Base-by-base conservation (phyloP, 768 basidiomycete genomes). In the Calocybe gangraenosa region DNA sequence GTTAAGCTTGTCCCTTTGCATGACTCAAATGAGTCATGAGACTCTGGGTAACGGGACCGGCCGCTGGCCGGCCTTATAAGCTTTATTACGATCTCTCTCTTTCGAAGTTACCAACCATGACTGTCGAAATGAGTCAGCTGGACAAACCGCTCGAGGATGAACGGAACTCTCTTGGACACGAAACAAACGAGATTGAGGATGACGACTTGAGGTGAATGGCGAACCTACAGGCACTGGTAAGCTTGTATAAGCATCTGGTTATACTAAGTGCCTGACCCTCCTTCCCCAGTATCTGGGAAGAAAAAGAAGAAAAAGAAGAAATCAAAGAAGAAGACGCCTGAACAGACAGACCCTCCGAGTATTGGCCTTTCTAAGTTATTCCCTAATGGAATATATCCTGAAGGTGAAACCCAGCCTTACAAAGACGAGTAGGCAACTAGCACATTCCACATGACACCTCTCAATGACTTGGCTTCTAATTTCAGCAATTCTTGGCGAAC, bases 291-390 rank as follows among this genome's bases (percentile, higher is more conserved):
- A 35, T 18, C 34, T 6, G 71, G 59, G 42, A 82, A 82, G 64
- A 87, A 82, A 63, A 93, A 92, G 66, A 95, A 95, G 73, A 97
- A 94, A 62, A 92, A 93, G 68, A 95, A 91, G 66, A 94, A 92
- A 64, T 69, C 87, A 47, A 92, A 92, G 68, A 84, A 86, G 73
- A 93, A 88, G 68, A 86, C 80, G 66, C 49, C 62, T 8, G 78
- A 80, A 57, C 94, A 98, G 68, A 79, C 78, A n/a, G 92, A 95
- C 28, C 96, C 96, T 15, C 96, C 96, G 23, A 78, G 90, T 20
- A 71, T 95, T 17, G 92, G 89, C 7, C 64, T 99, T 50, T 86
- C 87, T 54, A 93, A 91, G 64, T 76, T 98, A 44, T 98, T 87
- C 70, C 78, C 85, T 8, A 77, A 78, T 60, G 91, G 88, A n/a